Evolutionary conservation across 176 grass and related monocot species (phyloP).

Genomic region (Dendrocalamus sinicus): DNA sequence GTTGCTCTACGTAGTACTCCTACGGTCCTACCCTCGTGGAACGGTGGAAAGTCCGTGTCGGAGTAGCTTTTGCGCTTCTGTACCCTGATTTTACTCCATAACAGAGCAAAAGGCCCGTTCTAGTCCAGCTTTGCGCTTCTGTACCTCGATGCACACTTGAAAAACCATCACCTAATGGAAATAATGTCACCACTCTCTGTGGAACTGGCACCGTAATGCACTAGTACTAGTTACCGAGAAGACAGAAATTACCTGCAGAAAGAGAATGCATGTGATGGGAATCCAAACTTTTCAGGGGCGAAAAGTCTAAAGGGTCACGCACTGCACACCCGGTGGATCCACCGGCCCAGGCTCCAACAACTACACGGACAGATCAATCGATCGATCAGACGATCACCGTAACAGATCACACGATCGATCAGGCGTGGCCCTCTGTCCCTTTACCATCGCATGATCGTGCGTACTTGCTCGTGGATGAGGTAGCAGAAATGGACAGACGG

Average conservation of each 20-base stretch:
- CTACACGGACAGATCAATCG: not conserved
- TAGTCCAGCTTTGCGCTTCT: not conserved
- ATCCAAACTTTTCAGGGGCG: conserved; percentile 15
- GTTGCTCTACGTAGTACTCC: too few species aligned
- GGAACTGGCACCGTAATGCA: too few species aligned
- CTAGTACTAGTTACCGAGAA: too few species aligned
- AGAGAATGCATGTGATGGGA: not conserved
- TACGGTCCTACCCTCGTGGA: too few species aligned
- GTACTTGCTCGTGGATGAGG: not conserved
- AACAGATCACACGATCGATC: not conserved
- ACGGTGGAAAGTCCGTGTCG: too few species aligned
- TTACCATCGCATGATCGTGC: not conserved
- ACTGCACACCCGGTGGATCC: not conserved
- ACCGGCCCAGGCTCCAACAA: conserved; percentile 10
- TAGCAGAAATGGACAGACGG: not conserved
- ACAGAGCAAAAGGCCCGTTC: too few species aligned
- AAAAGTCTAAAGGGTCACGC: not conserved
- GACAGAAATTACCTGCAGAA: not conserved
- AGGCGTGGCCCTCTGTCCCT: not conserved
- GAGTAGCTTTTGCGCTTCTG: too few species aligned
- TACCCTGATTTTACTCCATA: too few species aligned
- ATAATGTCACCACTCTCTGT: too few species aligned
- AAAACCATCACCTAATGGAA: too few species aligned
- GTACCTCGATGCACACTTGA: too few species aligned
- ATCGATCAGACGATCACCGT: not conserved